Evolutionary conservation across 441 rosid species (phyloP).

Genomic region (Gossypium trilobum): DNA sequence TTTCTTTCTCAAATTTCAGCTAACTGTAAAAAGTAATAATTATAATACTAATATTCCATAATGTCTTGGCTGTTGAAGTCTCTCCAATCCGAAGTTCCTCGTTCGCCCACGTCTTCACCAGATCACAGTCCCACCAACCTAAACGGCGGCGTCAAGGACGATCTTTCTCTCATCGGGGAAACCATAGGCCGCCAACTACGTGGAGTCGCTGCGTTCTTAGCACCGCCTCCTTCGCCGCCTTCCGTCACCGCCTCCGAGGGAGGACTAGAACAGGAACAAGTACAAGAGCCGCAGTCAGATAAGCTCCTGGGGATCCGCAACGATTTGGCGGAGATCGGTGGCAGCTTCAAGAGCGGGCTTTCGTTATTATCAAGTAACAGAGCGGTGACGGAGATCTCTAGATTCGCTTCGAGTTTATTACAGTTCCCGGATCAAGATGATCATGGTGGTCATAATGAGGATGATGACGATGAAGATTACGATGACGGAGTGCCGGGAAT

Average conservation of each 20-base stretch:
- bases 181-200: conserved; percentile 45
- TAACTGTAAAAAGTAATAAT: neutral
- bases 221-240: conserved; percentile 30
- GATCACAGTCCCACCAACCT: neutral
- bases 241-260: neutral
- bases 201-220: conserved; percentile 50
- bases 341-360: conserved; percentile 42
- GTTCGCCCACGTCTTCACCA: conserved; percentile 17
- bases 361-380: conserved; percentile 31
- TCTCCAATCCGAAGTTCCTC: conserved; percentile 24
- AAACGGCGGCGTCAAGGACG: conserved; percentile 27
- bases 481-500: conserved; percentile 41
- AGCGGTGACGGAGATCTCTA: conserved; percentile 36
- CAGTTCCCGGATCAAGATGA: conserved; percentile 23
- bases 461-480: conserved; percentile 11
- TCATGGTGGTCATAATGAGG: conserved; percentile 9
- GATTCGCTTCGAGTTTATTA: conserved; percentile 41
- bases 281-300: conserved; percentile 11
- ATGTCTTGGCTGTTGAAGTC: conserved; percentile 65
- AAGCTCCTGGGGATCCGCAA: conserved; percentile 47
- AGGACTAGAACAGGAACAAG: neutral
- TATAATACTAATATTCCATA: neutral
- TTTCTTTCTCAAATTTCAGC: conserved; percentile 3
- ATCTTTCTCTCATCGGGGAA: conserved; percentile 30
- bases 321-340: conserved; percentile 61